Evolutionary conservation across 345 rosid genomes (phyloP), one percentile per base, ranked within the genome.

Genomic region (thale cress (Arabidopsis thaliana)): DNA sequence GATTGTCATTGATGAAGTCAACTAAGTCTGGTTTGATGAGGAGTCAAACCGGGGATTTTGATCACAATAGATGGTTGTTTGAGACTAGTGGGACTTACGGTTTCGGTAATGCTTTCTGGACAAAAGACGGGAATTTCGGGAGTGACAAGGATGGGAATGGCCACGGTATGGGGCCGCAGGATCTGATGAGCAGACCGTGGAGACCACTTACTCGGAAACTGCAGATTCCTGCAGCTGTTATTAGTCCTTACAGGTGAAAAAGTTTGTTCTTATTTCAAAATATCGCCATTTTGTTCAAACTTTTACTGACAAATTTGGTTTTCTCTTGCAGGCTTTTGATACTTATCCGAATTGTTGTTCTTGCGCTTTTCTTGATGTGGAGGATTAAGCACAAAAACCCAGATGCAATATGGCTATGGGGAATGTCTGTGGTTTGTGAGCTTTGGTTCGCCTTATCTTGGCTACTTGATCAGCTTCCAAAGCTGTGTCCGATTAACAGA

Each of bases 401-500:
- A 0, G 93, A 91, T 67, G 98, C 98, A 11, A 63, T 91, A 58
- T 93, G 98, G 98, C 85, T 93, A 3, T 93, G 98, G 98, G 98
- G 97, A 9, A 91, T 93, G 98, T 93, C 98, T 68, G 93, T 93
- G 65, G 98, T 93, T 55, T 93, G 98, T 66, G 98, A 93, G 83
- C 70, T 93, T 40, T 93, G 98, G 98, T 93, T 93, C 59, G 98
- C 98, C 42, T 85, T 93, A 58, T 91, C 98, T 25, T 93, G 98
- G 98, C 96, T 93, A 80, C 97, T 93, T 73, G 98, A 93, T 67
- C 98, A 93, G 74, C 96, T 93, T 59, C 98, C 98, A 6, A 93
- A 93, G 88, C 88, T 93, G 57, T 86, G 90, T 51, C 98, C 96
- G 0, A 71, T 93, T 20, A 93, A 91, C 74, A 90, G 98, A 45